Base-by-base conservation (phyloP, 2,329 filamentous ascomycete genomes). In the Arthrobotrys conoides region DNA sequence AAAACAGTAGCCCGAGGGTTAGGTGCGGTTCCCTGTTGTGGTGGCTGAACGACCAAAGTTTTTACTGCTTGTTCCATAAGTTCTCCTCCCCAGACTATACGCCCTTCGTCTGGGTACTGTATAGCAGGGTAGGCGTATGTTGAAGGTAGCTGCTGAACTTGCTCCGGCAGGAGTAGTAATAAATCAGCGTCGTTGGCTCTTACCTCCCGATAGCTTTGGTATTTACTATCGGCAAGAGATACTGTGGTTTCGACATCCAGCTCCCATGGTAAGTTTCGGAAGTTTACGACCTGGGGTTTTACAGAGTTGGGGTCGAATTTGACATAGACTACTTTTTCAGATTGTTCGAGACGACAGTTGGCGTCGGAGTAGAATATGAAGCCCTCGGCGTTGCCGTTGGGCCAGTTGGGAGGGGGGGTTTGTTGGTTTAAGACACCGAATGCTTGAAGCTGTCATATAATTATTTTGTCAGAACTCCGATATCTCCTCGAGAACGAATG, bases 331-430 rank as follows among this genome's bases (percentile, higher is more conserved):
- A 70, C 55, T 16, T 66, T 57, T 0, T 46, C 36, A 3, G 71
- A 69, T 30, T 57, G 24, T 18, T 12, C 22, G 30, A 59, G 41
- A 0, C 9, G 12, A 48, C 65, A 76, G 24, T 64, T 41, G 5
- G 22, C 18, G 27, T 69, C 71, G 27, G 53, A 44, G 38, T 76
- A 76, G 48, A 76, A 76, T 27, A 70, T 55, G n/a, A 76, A 76
- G 1, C 65, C 65, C 22, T 65, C 30, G 6, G 71, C 49, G n/a
- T 76, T 51, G 4, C 66, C 71, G 10, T 66, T 49, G 0, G 46
- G 33, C 14, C 44, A 4, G n/a, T 46, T 20, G 1, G 33, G 30
- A 14, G 71, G 71, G 0, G 71, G 55, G 12, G 10, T 24, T 5
- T 61, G 65, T 14, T 70, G 49, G 24, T 76, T 76, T 22, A 76